A percentile compares a stretch with the other conserved stretches of the same genome.
Conservation (phyloP, 1,284 basidiomycete species). For the Blastosporella zonata region DNA sequence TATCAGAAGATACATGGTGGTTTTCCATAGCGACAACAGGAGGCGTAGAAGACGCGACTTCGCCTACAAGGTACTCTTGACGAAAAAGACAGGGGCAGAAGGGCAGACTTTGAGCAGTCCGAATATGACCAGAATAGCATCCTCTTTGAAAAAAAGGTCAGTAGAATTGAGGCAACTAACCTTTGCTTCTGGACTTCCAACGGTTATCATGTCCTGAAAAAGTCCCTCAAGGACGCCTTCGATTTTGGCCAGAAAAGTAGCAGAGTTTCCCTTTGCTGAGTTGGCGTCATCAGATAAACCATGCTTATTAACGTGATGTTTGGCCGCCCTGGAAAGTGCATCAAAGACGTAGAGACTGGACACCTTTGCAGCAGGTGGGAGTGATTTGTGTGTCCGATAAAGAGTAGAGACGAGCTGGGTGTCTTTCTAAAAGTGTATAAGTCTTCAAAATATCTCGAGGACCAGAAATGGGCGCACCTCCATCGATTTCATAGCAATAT, state of each 20-base stretch:
- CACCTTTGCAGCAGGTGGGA: slow-evolving; percentile 67
- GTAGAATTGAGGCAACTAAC: slow-evolving; percentile 52
- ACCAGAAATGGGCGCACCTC: slow-evolving; percentile 45
- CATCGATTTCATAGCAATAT: slow-evolving; percentile 71
- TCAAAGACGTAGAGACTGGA: slow-evolving; percentile 89
- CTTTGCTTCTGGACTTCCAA: slow-evolving; percentile 69
- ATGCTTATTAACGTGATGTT: slow-evolving; percentile 63
- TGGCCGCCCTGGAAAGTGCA: slow-evolving; percentile 82
- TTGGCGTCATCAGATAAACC: slow-evolving; percentile 53
- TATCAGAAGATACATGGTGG: slow-evolving; percentile 14
- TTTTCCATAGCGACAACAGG: slow-evolving; percentile 2
- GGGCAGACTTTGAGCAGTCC: not conserved
- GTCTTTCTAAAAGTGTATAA: slow-evolving; percentile 55
- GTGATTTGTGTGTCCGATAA: slow-evolving; percentile 79
- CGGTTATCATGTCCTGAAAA: slow-evolving; percentile 73
- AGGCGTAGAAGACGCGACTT: not conserved
- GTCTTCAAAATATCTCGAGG: slow-evolving; percentile 1
- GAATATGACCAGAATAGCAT: slow-evolving; percentile 1
- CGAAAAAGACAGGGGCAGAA: not conserved
- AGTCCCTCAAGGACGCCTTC: slow-evolving; percentile 84
- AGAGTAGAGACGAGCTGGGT: slow-evolving; percentile 82
- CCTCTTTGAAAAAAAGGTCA: slow-evolving; percentile 5
- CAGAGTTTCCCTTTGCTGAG: slow-evolving; percentile 64
- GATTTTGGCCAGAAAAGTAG: slow-evolving; percentile 81
- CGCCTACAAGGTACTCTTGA: not conserved